Evolutionary conservation across 1,139 yeast species (phyloP), one percentile per base, ranked within the genome.

Genomic region (Taphrina deformans): DNA sequence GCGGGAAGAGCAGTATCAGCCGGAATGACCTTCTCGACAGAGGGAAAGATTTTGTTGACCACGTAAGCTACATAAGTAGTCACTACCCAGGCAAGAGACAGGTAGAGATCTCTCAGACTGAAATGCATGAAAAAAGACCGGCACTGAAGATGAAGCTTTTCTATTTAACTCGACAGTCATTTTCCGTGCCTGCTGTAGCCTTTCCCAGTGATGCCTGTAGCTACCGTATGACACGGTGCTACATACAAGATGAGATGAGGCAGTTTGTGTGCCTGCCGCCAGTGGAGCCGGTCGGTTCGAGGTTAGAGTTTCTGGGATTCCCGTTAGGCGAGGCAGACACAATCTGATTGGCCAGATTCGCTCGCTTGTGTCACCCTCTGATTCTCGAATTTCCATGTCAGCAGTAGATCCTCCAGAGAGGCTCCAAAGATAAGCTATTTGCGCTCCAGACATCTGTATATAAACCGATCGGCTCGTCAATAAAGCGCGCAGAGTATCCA

Each of bases 121-220:
- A 51, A 51, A 10, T 51, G 55, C 55, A 51, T 51, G 41, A 31
- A n/a, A n/a, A n/a, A n/a, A n/a, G n/a, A n/a, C n/a, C n/a, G n/a
- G n/a, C n/a, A n/a, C n/a, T n/a, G n/a, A n/a, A n/a, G n/a, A n/a
- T n/a, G n/a, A n/a, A n/a, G n/a, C n/a, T n/a, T n/a, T n/a, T n/a
- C n/a, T n/a, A n/a, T n/a, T n/a, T n/a, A n/a, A n/a, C n/a, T n/a
- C n/a, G n/a, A n/a, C n/a, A n/a, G n/a, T n/a, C n/a, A n/a, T n/a
- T n/a, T n/a, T n/a, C n/a, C n/a, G n/a, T n/a, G n/a, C n/a, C n/a
- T n/a, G n/a, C n/a, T n/a, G n/a, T n/a, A n/a, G n/a, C n/a, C n/a
- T n/a, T n/a, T n/a, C n/a, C n/a, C n/a, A n/a, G n/a, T n/a, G n/a
- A n/a, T n/a, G n/a, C n/a, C n/a, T n/a, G n/a, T n/a, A n/a, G n/a